These are phyloP conservation scores for Podospora pseudocomata DNA, from an alignment of 495 filamentous ascomycete species.

Conservation along the genomic window DNA sequence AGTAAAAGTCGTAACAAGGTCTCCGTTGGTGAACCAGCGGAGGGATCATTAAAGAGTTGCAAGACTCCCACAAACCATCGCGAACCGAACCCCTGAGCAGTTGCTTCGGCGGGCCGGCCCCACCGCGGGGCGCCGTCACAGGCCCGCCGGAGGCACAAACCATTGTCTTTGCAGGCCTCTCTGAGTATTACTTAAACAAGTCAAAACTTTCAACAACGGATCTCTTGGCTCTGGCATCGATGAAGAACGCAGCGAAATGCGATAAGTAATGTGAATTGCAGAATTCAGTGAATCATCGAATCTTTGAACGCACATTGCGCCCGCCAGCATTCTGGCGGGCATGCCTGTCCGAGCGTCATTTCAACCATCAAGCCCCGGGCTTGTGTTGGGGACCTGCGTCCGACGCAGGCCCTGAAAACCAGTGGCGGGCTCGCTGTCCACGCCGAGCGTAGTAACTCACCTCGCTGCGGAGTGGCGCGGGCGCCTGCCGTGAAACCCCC, in stretches of 20 bases:
- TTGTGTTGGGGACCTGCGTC: conserved; percentile 45
- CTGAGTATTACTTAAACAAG: conserved; percentile 37
- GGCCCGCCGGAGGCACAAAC: conserved; percentile 30
- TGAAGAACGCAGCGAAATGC: conserved; percentile 71
- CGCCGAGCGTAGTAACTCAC: conserved; percentile 44
- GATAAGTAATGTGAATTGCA: conserved; percentile 73
- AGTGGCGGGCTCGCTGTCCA: conserved; percentile 43
- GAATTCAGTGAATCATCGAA: conserved; percentile 72
- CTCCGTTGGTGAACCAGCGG: conserved; percentile 71
- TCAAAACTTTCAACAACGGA: conserved; percentile 71
- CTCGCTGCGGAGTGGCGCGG: conserved; percentile 23
- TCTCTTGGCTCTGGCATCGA: conserved; percentile 70
- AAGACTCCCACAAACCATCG: conserved; percentile 33
- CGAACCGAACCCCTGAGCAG: conserved; percentile 25
- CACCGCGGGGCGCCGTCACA: neutral
- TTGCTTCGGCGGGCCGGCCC: conserved; percentile 39
- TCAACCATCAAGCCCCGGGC: conserved; percentile 47
- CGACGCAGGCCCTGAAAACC: conserved; percentile 41
- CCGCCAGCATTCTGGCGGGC: conserved; percentile 45
- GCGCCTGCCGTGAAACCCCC: conserved; percentile 20
- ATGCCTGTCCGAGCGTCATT: conserved; percentile 45
- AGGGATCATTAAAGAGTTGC: conserved; percentile 61
- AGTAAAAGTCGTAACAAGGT: conserved; percentile 77
- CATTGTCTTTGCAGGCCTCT: conserved; percentile 33
- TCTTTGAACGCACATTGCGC: conserved; percentile 71